Evolutionary conservation across 83 land plant genomes (phyloP).

Genomic region (Picea engelmannii): DNA sequence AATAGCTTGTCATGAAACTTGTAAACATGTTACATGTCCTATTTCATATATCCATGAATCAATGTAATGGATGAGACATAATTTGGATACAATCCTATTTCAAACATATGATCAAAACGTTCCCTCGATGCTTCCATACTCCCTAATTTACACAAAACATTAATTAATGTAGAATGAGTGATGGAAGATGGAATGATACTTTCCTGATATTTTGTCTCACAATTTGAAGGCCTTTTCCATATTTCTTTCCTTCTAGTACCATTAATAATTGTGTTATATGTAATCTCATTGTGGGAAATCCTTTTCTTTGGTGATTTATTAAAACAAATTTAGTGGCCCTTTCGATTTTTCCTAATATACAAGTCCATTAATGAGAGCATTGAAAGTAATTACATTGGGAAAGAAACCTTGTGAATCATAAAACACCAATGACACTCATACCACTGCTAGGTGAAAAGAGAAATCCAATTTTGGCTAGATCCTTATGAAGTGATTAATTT

Average conservation of each 20-base stretch:
- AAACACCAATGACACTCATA: too few relatives aligned
- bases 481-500: too few relatives aligned
- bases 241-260: conserved; percentile 41
- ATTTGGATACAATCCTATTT: conserved; percentile 27
- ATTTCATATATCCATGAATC: conserved; percentile 28
- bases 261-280: conserved; percentile 54
- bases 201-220: conserved; percentile 35
- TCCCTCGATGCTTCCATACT: conserved; percentile 29
- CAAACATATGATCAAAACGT: conserved; percentile 46
- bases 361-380: conserved; percentile 61
- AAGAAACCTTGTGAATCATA: conserved; percentile 22
- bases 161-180: conserved; percentile 43
- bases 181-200: conserved; percentile 36
- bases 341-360: conserved; percentile 54
- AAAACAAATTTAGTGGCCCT: conserved; percentile 50
- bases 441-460: too few relatives aligned
- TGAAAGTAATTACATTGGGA: conserved; percentile 34
- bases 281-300: conserved; percentile 33
- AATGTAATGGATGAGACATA: conserved; percentile 26
- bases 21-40: conserved; percentile 27
- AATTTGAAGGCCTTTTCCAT: conserved; percentile 40
- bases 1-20: conserved; percentile 40
- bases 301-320: conserved; percentile 41
- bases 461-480: too few relatives aligned
- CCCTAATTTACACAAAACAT: conserved; percentile 41